Base-by-base conservation (phyloP, 2,329 filamentous ascomycete genomes). In the Alternaria atra region DNA sequence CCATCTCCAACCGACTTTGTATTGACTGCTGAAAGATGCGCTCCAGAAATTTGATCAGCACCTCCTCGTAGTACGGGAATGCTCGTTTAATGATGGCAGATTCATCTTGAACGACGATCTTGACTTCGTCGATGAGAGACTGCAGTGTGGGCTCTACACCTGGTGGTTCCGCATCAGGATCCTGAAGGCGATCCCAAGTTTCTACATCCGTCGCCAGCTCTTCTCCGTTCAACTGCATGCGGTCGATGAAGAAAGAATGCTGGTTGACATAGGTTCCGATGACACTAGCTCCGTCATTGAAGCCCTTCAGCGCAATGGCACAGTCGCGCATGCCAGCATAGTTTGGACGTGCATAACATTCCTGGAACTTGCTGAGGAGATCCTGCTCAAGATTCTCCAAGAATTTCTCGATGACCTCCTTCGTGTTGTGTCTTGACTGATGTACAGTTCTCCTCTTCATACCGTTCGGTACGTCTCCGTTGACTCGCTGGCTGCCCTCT, bases 251-350 rank as follows among this genome's bases (percentile, higher is more conserved):
- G 85, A 99, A 99, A 74, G 97, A 93, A 80, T 99, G 96, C 78
- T 99, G 95, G 76, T 99, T 99, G 74, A 99, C 94, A 78, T 98
- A 99, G 10, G 94, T 85, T 13, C 92, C 94, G 79, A 97, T 97
- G 61, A 98, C 95, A 76, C 94, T 98, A 58, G 93, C 89, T 52
- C 95, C 95, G 53, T 95, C 93, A 77, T 94, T 97, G 84, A 99
- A 99, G 80, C 98, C 95, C 76, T 95, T 87, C 64, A 99, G 84
- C 42, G 97, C 95, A 73, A 92, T 92, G 55, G 96, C 92, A 77
- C 95, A 99, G 77, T 98, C 95, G 81, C 92, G 90, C 96, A 99
- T 99, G 72, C 96, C 94, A 68, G 97, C 93, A 74, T 97, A 97
- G 80, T 98, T 97, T 72, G 97, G 93, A 69, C 91, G 89, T 65